Evolutionary conservation across 2,329 filamentous ascomycete species (phyloP).

Genomic region (Drechslerella stenobrocha): DNA sequence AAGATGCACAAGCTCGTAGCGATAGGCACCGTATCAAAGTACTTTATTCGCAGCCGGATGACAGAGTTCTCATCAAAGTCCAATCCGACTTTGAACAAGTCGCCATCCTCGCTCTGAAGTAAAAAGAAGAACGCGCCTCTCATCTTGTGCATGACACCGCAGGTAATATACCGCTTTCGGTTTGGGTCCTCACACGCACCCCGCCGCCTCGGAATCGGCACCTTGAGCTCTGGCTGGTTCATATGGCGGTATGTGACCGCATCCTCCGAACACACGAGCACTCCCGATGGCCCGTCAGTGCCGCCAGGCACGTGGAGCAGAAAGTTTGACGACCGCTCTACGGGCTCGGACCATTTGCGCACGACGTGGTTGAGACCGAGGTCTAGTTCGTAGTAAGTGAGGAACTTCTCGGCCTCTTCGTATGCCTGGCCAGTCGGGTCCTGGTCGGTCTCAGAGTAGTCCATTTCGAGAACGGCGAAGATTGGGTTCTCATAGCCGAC

Average conservation of each 20-base stretch:
- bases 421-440: slow-evolving; percentile 83
- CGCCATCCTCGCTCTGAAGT: slow-evolving; percentile 94
- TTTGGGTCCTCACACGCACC: slow-evolving; percentile 90
- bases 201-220: slow-evolving; percentile 82
- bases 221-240: slow-evolving; percentile 84
- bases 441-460: slow-evolving; percentile 88
- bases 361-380: slow-evolving; percentile 96
- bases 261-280: slow-evolving; percentile 91
- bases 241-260: slow-evolving; percentile 97
- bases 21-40: slow-evolving; percentile 93
- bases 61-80: slow-evolving; percentile 88
- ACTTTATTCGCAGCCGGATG: slow-evolving; percentile 84
- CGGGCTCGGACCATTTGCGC: slow-evolving; percentile 90
- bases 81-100: slow-evolving; percentile 93
- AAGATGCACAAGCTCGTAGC: slow-evolving; percentile 86
- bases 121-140: slow-evolving; percentile 97
- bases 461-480: slow-evolving; percentile 90
- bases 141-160: slow-evolving; percentile 96
- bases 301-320: slow-evolving; percentile 96
- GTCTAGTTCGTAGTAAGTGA: slow-evolving; percentile 98
- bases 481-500: slow-evolving; percentile 97
- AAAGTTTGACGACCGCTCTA: slow-evolving; percentile 84
- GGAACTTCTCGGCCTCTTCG: slow-evolving; percentile 78
- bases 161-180: slow-evolving; percentile 81
- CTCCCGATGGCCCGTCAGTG: slow-evolving; percentile 88